Evolutionary conservation across 495 filamentous ascomycete species (phyloP).

Genomic region (Penicillium herquei): DNA sequence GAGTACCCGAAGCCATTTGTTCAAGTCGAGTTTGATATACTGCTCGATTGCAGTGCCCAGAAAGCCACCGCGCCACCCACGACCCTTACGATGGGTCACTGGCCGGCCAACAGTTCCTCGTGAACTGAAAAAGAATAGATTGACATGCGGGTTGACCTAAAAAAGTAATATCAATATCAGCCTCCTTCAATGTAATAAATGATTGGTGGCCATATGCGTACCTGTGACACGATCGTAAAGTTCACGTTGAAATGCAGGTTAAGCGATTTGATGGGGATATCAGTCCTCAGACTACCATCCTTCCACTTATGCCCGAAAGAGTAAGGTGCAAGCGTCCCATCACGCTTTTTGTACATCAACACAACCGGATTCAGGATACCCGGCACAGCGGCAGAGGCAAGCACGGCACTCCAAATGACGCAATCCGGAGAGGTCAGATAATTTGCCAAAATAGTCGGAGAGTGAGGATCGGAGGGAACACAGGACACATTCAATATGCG

Average conservation of each 20-base stretch:
- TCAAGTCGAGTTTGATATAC: conserved; percentile 90
- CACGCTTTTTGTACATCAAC: conserved; percentile 85
- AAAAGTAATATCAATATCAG: not conserved
- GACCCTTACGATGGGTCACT: conserved; percentile 88
- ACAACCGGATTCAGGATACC: conserved; percentile 96
- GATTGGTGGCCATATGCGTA: conserved; percentile 15
- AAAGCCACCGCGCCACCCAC: conserved; percentile 95
- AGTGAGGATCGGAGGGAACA: conserved; percentile 95
- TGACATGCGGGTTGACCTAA: conserved; percentile 91
- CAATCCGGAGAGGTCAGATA: conserved; percentile 94
- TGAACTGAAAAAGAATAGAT: conserved; percentile 96
- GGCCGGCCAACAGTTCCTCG: conserved; percentile 87
- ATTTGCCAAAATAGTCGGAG: conserved; percentile 86
- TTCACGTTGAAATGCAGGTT: conserved; percentile 98
- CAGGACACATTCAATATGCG: conserved; percentile 94
- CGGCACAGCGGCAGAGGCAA: conserved; percentile 93
- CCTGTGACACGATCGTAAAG: conserved; percentile 90
- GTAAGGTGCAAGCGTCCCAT: conserved; percentile 77
- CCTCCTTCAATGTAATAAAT: not conserved
- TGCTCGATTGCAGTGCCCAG: conserved; percentile 89
- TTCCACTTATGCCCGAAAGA: conserved; percentile 98
- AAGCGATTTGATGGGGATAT: conserved; percentile 90
- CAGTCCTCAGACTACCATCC: conserved; percentile 88
- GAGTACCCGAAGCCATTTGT: conserved; percentile 94
- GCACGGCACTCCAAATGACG: conserved; percentile 95